phyloP scores from a whole-genome alignment of 148 eudicot species.

The Cornus suecica region DNA sequence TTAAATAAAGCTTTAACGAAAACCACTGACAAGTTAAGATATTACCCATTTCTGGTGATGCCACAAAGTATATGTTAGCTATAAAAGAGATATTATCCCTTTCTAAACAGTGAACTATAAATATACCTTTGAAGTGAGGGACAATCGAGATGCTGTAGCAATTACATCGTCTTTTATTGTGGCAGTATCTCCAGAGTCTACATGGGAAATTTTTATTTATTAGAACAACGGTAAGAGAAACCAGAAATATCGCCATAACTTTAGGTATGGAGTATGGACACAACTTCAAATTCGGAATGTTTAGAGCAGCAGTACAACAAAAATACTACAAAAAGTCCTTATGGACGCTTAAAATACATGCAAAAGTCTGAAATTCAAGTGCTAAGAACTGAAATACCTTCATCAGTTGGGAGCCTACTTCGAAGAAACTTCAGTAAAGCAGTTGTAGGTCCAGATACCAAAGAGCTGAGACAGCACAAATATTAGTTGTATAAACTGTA shows the following conservation, averaged over 20 bases:
- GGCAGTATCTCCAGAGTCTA: constrained; percentile 57
- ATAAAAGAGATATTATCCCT: too few relatives aligned
- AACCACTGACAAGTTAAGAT: too few relatives aligned
- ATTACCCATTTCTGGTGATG: too few relatives aligned
- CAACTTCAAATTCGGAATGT: constrained; percentile 4
- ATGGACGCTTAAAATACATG: neutral
- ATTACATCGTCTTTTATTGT: constrained; percentile 67
- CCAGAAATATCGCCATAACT: neutral
- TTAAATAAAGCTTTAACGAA: neutral
- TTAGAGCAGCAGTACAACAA: constrained; percentile 3
- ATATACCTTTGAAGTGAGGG: constrained; percentile 76
- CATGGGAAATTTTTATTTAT: constrained; percentile 23
- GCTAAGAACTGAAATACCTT: constrained; percentile 45
- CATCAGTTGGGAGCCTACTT: constrained; percentile 85
- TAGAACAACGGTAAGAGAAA: neutral
- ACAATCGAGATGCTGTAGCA: constrained; percentile 74
- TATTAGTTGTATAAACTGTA: constrained; percentile 2
- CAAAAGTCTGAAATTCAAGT: neutral
- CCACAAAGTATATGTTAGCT: too few relatives aligned
- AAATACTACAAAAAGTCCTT: neutral
- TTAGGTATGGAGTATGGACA: neutral
- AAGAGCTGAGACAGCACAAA: constrained; percentile 41
- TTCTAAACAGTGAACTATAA: neutral
- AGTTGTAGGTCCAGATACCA: constrained; percentile 87
- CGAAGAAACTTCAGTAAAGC: constrained; percentile 81